Evolutionary conservation across 805 yeast species (phyloP).

Genomic region (Candida verbasci): DNA sequence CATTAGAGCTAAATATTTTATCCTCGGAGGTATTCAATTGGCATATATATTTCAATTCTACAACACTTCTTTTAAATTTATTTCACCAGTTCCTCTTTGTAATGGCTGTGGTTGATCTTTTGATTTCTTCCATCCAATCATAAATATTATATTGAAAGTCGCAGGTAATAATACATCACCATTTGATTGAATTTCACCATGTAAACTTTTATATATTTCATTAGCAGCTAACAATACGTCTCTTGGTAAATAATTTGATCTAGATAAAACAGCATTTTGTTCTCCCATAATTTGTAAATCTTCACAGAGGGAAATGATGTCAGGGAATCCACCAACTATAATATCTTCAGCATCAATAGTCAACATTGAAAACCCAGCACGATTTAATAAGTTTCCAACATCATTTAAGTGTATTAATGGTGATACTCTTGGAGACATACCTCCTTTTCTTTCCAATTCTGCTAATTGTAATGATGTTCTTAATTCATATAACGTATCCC

Average conservation of each 20-base stretch:
- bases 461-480: slow-evolving; percentile 79
- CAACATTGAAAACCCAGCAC: slow-evolving; percentile 73
- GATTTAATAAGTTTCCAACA: slow-evolving; percentile 65
- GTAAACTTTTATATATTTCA: slow-evolving; percentile 66
- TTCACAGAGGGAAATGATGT: slow-evolving; percentile 57
- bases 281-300: slow-evolving; percentile 85
- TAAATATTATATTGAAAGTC: slow-evolving; percentile 70
- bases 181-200: slow-evolving; percentile 54
- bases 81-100: slow-evolving; percentile 66
- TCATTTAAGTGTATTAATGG: slow-evolving; percentile 79
- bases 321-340: slow-evolving; percentile 71
- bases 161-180: slow-evolving; percentile 60
- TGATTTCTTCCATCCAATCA: slow-evolving; percentile 87
- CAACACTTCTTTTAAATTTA: slow-evolving; percentile 62
- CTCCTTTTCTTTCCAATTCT: slow-evolving; percentile 74
- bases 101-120: slow-evolving; percentile 68
- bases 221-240: slow-evolving; percentile 73
- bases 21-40: too few species aligned
- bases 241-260: slow-evolving; percentile 36
- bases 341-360: slow-evolving; percentile 84
- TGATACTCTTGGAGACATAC: slow-evolving; percentile 74
- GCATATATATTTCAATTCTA: too few species aligned
- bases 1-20: too few species aligned
- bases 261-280: slow-evolving; percentile 62
- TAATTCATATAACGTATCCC: slow-evolving; percentile 79